Conservation (phyloP, 345 rosid genomes). For the Leavenworthia alabamica region DNA sequence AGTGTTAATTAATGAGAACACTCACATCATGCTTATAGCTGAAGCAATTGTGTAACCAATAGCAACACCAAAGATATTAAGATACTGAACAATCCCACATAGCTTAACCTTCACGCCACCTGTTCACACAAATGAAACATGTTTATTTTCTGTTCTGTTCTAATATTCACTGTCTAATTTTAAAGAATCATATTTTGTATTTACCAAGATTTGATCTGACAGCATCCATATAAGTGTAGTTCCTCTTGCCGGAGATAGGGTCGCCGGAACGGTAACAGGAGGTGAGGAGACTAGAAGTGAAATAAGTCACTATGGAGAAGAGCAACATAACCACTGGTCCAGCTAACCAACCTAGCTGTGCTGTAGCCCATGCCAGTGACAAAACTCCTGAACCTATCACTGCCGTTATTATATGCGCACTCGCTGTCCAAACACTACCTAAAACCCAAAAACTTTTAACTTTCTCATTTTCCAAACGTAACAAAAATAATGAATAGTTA, state of each 20-base stretch:
- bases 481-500: background rate
- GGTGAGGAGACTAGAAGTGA: slow-evolving; percentile 34
- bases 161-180: background rate
- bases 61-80: slow-evolving; percentile 34
- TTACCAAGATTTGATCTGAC: slow-evolving; percentile 40
- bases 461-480: background rate
- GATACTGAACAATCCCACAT: slow-evolving; percentile 39
- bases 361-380: slow-evolving; percentile 53
- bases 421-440: slow-evolving; percentile 41
- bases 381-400: slow-evolving; percentile 60
- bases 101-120: slow-evolving; percentile 33
- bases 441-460: background rate
- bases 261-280: slow-evolving; percentile 41
- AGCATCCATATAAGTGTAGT: slow-evolving; percentile 40
- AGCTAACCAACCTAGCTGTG: slow-evolving; percentile 56
- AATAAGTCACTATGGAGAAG: slow-evolving; percentile 42
- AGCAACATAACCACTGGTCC: slow-evolving; percentile 40
- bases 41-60: slow-evolving; percentile 53
- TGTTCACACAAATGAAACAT: background rate
- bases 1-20: background rate
- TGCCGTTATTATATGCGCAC: slow-evolving; percentile 53
- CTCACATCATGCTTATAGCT: slow-evolving; percentile 43
- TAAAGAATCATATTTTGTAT: background rate
- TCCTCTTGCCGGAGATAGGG: slow-evolving; percentile 39
- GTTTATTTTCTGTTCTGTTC: background rate